Evolutionary conservation across 139 green algal species (phyloP).

Genomic region (Chlorella sp.): DNA sequence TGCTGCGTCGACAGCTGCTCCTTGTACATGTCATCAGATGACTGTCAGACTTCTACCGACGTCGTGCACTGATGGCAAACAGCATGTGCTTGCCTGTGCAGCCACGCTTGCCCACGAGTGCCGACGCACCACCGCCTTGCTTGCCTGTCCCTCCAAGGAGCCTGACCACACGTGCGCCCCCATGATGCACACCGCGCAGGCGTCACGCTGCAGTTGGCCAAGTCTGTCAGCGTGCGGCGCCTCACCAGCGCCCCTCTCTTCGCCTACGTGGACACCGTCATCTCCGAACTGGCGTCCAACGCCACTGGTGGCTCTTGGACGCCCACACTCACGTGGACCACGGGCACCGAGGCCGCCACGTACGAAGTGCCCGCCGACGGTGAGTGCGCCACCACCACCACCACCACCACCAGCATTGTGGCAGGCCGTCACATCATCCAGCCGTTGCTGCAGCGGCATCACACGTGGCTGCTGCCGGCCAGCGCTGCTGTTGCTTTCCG

Average conservation of each 20-base stretch:
- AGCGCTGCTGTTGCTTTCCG: neutral
- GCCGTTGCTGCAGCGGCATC: neutral
- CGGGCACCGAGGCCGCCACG: slow-evolving; percentile 23
- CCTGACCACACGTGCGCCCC: too few relatives aligned
- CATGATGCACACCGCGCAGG: too few relatives aligned
- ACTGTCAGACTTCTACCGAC: too few relatives aligned
- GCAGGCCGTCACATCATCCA: neutral
- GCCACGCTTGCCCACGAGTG: too few relatives aligned
- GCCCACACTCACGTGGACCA: neutral
- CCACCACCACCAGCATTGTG: neutral
- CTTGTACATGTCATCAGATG: too few relatives aligned
- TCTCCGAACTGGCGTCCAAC: slow-evolving; percentile 12
- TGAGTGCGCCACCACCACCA: too few relatives aligned
- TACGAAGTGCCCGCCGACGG: slow-evolving; percentile 49
- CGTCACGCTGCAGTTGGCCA: neutral
- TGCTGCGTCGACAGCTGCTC: too few relatives aligned
- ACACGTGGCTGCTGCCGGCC: neutral
- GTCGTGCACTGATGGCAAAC: too few relatives aligned
- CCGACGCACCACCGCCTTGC: too few relatives aligned
- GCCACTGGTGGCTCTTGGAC: slow-evolving; percentile 39
- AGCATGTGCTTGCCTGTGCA: too few relatives aligned
- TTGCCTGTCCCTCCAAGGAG: too few relatives aligned
- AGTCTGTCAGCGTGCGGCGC: neutral
- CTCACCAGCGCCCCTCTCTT: slow-evolving; percentile 22
- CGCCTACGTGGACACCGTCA: slow-evolving; percentile 19